These are phyloP conservation scores for Suillus hirtellus DNA, from an alignment of 768 basidiomycete species.

Conservation along the genomic window DNA sequence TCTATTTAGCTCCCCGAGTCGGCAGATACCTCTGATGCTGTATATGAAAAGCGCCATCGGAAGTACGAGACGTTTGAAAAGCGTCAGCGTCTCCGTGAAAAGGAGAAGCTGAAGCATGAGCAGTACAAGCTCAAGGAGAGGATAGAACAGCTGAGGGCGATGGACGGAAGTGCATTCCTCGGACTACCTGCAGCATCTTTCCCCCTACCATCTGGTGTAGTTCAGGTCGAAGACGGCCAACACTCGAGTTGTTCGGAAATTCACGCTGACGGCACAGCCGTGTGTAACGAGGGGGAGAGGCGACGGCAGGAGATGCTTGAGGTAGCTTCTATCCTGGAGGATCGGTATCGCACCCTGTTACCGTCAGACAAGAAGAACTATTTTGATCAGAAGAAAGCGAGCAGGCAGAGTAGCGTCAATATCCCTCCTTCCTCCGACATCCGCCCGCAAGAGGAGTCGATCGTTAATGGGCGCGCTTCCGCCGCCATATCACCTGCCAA, in stretches of 20 bases:
- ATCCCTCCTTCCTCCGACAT: slow-evolving; percentile 18
- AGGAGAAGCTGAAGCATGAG: slow-evolving; percentile 89
- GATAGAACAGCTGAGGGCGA: slow-evolving; percentile 75
- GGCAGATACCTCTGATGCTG: slow-evolving; percentile 75
- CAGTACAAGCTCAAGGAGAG: slow-evolving; percentile 90
- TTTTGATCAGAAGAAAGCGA: slow-evolving; percentile 33
- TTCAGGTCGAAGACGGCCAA: slow-evolving; percentile 30
- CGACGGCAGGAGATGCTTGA: slow-evolving; percentile 74
- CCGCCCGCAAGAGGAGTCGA: slow-evolving; percentile 19
- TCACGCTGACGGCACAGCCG: slow-evolving; percentile 39
- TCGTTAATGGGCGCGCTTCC: slow-evolving; percentile 13
- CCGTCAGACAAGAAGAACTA: slow-evolving; percentile 56
- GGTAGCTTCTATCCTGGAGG: slow-evolving; percentile 63
- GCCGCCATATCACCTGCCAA: slow-evolving; percentile 18
- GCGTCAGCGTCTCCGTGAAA: slow-evolving; percentile 80
- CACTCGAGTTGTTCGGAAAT: slow-evolving; percentile 31
- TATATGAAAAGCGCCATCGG: slow-evolving; percentile 79
- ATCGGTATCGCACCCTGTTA: slow-evolving; percentile 72
- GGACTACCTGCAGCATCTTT: slow-evolving; percentile 59
- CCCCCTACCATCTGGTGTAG: slow-evolving; percentile 33
- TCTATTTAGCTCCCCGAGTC: slow-evolving; percentile 37
- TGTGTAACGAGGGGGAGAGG: slow-evolving; percentile 67
- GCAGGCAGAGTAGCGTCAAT: slow-evolving; percentile 18
- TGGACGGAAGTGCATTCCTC: slow-evolving; percentile 74
- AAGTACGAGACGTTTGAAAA: slow-evolving; percentile 89